Evolutionary conservation across 805 yeast species (phyloP).

Genomic region (Grigorovia humatica): DNA sequence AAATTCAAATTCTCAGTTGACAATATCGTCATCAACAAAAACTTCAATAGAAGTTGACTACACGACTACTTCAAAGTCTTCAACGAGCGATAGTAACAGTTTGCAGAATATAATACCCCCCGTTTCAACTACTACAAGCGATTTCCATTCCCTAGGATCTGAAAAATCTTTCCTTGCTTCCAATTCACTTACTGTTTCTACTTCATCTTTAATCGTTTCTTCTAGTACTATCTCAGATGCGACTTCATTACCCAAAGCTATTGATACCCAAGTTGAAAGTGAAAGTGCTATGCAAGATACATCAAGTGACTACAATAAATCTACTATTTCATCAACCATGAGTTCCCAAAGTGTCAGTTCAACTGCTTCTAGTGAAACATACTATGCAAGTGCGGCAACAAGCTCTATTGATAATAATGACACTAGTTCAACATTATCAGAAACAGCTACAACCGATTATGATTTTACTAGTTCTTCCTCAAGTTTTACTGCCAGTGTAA

Average conservation of each 20-base stretch:
- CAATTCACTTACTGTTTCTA: neutral
- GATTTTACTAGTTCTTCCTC: too few relatives aligned
- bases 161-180: neutral
- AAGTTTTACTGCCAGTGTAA: too few relatives aligned
- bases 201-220: neutral
- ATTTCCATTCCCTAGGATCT: too few relatives aligned
- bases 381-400: too few relatives aligned
- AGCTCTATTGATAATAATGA: too few relatives aligned
- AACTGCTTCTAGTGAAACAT: too few relatives aligned
- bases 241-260: neutral
- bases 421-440: too few relatives aligned
- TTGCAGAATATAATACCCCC: neutral
- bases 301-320: neutral
- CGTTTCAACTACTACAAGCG: neutral
- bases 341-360: too few relatives aligned
- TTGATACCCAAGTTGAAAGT: neutral
- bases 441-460: too few relatives aligned
- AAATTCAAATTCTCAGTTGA: neutral
- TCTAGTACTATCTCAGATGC: neutral
- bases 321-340: too few relatives aligned
- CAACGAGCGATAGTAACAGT: neutral
- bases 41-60: neutral
- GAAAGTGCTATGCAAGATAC: neutral
- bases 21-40: neutral
- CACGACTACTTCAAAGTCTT: neutral